Percentiles rank a stretch among this genome's conserved stretches.
These are phyloP conservation scores for Alternaria triticina DNA, from an alignment of 2,329 filamentous ascomycete species.

Conservation along the genomic window DNA sequence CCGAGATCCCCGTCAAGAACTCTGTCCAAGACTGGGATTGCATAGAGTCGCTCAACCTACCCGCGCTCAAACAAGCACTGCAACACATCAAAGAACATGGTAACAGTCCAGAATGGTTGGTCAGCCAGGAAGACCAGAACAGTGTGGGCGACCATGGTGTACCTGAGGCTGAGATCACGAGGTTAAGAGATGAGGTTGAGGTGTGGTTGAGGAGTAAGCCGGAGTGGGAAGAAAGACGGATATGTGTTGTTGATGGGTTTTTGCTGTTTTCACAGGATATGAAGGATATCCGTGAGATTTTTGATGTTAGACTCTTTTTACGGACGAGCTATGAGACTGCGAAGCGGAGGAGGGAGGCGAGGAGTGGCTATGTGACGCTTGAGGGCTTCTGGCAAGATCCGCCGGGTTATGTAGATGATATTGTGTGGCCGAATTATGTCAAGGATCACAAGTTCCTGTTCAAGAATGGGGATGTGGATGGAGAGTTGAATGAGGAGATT, in stretches of 20 bases:
- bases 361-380: slow-evolving; percentile 76
- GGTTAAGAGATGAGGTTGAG: slow-evolving; percentile 33
- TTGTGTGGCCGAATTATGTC: slow-evolving; percentile 97
- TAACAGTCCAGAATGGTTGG: slow-evolving; percentile 56
- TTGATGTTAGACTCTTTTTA: slow-evolving; percentile 82
- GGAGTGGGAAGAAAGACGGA: slow-evolving; percentile 28
- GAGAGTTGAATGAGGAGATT: slow-evolving; percentile 56
- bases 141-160: slow-evolving; percentile 54
- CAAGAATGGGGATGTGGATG: slow-evolving; percentile 69
- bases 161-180: slow-evolving; percentile 42
- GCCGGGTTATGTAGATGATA: slow-evolving; percentile 87
- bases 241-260: slow-evolving; percentile 85
- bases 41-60: slow-evolving; percentile 75
- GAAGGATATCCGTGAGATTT: slow-evolving; percentile 59
- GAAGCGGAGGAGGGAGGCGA: slow-evolving; percentile 69
- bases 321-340: slow-evolving; percentile 67
- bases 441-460: slow-evolving; percentile 83
- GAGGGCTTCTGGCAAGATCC: slow-evolving; percentile 96
- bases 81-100: slow-evolving; percentile 73
- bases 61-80: slow-evolving; percentile 70
- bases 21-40: slow-evolving; percentile 89
- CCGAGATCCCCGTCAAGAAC: slow-evolving; percentile 63
- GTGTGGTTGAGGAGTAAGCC: slow-evolving; percentile 12
- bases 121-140: slow-evolving; percentile 66
- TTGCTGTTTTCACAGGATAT: slow-evolving; percentile 73